Evolutionary conservation across 2,329 filamentous ascomycete genomes (phyloP), one percentile per base, ranked within the genome.

Genomic region (Pseudogymnoascus sp.): DNA sequence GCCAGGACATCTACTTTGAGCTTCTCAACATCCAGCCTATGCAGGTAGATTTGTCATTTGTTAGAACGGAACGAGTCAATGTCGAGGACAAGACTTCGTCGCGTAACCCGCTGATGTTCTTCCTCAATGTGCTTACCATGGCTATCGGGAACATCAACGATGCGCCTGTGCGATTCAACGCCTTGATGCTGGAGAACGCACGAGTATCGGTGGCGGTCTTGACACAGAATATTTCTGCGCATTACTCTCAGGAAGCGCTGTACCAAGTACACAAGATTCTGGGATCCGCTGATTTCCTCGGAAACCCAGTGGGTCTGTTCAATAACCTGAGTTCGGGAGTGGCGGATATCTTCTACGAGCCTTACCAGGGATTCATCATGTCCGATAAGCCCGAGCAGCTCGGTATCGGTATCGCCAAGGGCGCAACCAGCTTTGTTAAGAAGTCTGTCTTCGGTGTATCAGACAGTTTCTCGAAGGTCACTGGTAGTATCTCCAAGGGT

Each of bases 111-210:
- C 83, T 99, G 75, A 97, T 97, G 93, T 99, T 97, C 79, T 93
- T 97, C 73, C 87, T 97, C 75, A 97, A 99, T 72, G 91, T 97
- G 69, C 87, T 99, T 80, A 97, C 96, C 0, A 99, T 99, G 95
- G 96, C 95, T 12, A 95, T 99, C 71, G 95, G 95, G 67, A 99
- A 99, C 71, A 91, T 99, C 79, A 99, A 99, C 71, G 96, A 99
- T 76, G 95, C 95, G 5, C 96, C 95, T 0, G 87, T 99, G 62
- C 87, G 91, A 59, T 86, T 99, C 73, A 99, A 97, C 67, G 91
- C 95, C 0, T 80, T 99, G 23, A 90, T 99, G 79, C 79, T 99
- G 23, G 95, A 99, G 75, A 99, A 99, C 70, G 93, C 95, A 51
- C 86, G 95, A 29, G 89, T 99, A 4, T 96, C 95, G 0, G 87